Base-by-base conservation (phyloP, 768 basidiomycete species). In the Mycena filopes region DNA sequence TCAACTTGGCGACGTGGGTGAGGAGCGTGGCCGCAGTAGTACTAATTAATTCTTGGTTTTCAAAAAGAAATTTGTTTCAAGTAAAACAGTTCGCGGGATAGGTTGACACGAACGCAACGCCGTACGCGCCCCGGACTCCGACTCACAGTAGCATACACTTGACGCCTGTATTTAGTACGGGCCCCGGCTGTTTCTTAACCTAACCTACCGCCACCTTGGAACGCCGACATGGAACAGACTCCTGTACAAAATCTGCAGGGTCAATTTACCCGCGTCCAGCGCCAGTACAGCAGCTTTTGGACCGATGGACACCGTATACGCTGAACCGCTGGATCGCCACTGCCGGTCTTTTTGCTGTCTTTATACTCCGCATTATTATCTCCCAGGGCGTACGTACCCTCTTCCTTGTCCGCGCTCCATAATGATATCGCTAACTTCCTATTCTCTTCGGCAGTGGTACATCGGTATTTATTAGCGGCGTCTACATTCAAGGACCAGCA, bases 321-420 rank as follows among this genome's bases (percentile, higher is more conserved):
- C 78, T 94, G n/a, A 86, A 96, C 72, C 87, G 98, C 63, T 99
- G 98, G 98, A 71, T 94, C 26, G 87, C 83, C 40, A 94, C 94
- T 4, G 82, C 82, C 4, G 92, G 84, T 6, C 73, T 98, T 16
- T 78, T 96, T 60, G 73, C 81, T 25, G 38, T 98, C 38, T 99
- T 99, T 76, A 81, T 92, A 72, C 77, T 98, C 56, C 85, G 97
- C 63, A 96, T 99, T 70, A 82, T 98, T 15, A 74, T 96, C 43
- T 83, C 93, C 7, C 93, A 99, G 82, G 97, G 95, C 70, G 95
- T 96, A 73, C 84, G 93, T 86, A 41, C 21, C 26, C 28, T 42
- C 5, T 55, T 15, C 55, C 21, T 43, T 33, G 38, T 63, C 41
- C 21, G 15, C 15, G 51, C n/a, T 55, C 48, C 12, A 15, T 13